phyloP scores from a whole-genome alignment of 1,139 yeast species.

The Blastobotrys serpentis region DNA sequence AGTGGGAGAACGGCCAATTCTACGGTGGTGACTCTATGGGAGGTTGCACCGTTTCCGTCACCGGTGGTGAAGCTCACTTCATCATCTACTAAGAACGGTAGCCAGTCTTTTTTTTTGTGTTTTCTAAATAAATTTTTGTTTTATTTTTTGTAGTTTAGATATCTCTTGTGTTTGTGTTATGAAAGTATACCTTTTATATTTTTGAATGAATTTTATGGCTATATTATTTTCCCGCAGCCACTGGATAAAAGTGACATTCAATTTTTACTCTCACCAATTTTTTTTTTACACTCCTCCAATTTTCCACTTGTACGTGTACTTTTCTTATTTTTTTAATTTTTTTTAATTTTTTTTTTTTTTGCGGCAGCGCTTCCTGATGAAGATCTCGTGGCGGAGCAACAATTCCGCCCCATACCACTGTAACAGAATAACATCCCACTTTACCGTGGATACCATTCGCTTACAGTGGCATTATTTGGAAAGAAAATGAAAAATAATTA shows the following conservation, averaged over 20 bases:
- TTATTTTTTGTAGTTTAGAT: conserved; percentile 10
- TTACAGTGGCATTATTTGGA: too few species aligned
- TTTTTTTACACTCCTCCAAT: too few species aligned
- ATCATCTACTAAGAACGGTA: conserved; percentile 50
- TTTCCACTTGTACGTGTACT: too few species aligned
- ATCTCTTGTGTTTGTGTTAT: background rate
- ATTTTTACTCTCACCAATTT: too few species aligned
- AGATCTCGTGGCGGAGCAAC: background rate
- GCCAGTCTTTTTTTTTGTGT: background rate
- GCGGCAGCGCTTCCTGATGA: background rate
- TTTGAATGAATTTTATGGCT: background rate
- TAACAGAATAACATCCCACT: too few species aligned
- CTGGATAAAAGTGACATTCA: too few species aligned
- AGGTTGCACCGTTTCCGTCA: conserved; percentile 94
- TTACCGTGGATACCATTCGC: too few species aligned
- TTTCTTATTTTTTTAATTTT: too few species aligned
- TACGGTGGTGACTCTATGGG: conserved; percentile 58
- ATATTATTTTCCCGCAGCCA: too few species aligned
- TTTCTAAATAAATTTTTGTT: conserved; percentile 4
- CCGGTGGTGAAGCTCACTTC: conserved; percentile 74
- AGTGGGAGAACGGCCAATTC: conserved; percentile 75
- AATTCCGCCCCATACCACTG: too few species aligned
- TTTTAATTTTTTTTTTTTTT: too few species aligned
- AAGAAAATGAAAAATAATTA: too few species aligned
- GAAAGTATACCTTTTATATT: background rate